Evolutionary conservation across 352 stramenopile genomes (phyloP), one percentile per base, ranked within the genome.

Genomic region (Phytophthora lateralis): DNA sequence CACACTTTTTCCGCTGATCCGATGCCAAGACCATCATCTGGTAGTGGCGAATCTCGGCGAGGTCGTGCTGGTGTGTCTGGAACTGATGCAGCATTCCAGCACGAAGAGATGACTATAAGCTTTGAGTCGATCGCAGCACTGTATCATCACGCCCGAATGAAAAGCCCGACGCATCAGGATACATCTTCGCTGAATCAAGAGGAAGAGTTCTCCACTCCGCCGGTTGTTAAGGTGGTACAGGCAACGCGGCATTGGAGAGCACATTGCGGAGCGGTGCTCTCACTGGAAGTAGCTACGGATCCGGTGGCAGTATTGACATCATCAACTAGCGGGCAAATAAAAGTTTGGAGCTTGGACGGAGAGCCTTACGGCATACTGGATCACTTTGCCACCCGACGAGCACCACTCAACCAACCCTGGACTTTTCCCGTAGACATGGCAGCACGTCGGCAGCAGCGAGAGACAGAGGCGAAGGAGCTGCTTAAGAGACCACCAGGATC

Each of bases 341-440:
- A 88, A 39, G 44, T 86, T 11, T 92, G 83, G 83, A 74, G 53
- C 32, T 45, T 87, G 2, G 27, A 72, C 3, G 80, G 79, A 21
- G 56, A 75, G 6, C 43, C 67, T 0, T 65, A 82, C 4, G 81
- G 79, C 6, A 62, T 89, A 2, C 57, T 93, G 9, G 81, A 93
- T 54, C 78, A 85, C 46, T 90, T 85, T 67, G 79, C 83, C 4
- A 90, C 79, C 21, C 73, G 83, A 17, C 73, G 79, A 24, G 55
- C 70, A 12, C 80, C 80, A 46, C 67, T 76, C 7, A 53, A 64
- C 17, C 70, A 80, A 11, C 65, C 65, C 4, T 93, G 84, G 84
- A 59, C 51, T 9, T 85, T 93, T 48, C 80, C 78, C 1, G 64
- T 90, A 11, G 76, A 90, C 35, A 82, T 87, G 75, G 37, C 34